phyloP scores from a whole-genome alignment of 2,329 filamentous ascomycete species.

The Alternaria metachromatica region DNA sequence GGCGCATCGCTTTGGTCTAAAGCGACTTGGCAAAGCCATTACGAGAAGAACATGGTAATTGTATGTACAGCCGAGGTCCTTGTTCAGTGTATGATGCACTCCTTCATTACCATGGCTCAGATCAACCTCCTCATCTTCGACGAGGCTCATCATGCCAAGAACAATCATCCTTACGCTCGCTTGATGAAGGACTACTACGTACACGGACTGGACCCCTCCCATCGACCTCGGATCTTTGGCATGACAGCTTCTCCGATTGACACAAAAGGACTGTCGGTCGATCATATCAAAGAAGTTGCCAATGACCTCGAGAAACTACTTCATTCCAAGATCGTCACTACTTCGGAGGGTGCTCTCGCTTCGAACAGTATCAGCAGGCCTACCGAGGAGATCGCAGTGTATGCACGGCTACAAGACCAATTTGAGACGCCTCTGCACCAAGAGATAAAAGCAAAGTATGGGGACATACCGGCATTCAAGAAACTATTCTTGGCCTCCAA shows the following conservation, averaged over 20 bases:
- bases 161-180: conserved; percentile 85
- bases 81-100: conserved; percentile 76
- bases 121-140: conserved; percentile 95
- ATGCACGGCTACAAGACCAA: conserved; percentile 59
- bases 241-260: conserved; percentile 98
- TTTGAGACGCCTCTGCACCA: conserved; percentile 71
- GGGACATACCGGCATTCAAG: conserved; percentile 60
- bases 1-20: conserved; percentile 66
- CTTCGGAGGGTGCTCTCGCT: conserved; percentile 65
- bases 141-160: conserved; percentile 95
- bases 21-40: conserved; percentile 64
- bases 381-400: conserved; percentile 63
- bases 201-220: conserved; percentile 51
- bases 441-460: conserved; percentile 61
- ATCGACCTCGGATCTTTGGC: conserved; percentile 81
- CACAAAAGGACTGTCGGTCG: conserved; percentile 60
- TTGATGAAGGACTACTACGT: conserved; percentile 90
- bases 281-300: conserved; percentile 73
- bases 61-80: conserved; percentile 93
- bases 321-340: conserved; percentile 83
- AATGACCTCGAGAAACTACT: conserved; percentile 76
- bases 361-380: conserved; percentile 66
- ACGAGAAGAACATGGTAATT: conserved; percentile 76
- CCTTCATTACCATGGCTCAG: conserved; percentile 78
- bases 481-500: conserved; percentile 66